phyloP scores from a whole-genome alignment of 345 rosid species.

The Arabis hirsuta region DNA sequence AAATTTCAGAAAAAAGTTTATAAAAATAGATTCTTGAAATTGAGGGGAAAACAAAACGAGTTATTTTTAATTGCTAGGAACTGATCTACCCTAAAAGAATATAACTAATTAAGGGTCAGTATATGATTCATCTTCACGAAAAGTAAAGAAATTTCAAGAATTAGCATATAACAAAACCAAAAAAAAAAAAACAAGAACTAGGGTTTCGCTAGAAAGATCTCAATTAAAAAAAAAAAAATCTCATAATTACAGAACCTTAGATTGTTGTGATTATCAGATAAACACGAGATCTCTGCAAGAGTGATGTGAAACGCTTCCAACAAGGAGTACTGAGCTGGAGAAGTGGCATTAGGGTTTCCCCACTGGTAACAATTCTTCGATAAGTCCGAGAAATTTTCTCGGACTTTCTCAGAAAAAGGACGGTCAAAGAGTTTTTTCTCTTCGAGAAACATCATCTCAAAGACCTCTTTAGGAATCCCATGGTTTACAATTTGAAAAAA shows the following conservation, averaged over 20 bases:
- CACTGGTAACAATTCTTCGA: slow-evolving; percentile 58
- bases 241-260: slow-evolving; percentile 49
- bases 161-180: neutral
- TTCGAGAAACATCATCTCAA: slow-evolving; percentile 51
- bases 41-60: neutral
- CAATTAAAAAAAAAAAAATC: neutral
- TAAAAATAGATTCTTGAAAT: neutral
- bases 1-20: neutral
- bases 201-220: slow-evolving; percentile 31
- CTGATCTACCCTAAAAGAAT: neutral
- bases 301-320: slow-evolving; percentile 77
- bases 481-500: slow-evolving; percentile 78
- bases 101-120: slow-evolving; percentile 11
- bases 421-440: slow-evolving; percentile 53
- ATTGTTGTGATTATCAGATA: slow-evolving; percentile 38
- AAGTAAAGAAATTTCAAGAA: neutral
- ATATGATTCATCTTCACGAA: neutral
- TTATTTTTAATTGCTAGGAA: neutral
- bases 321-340: slow-evolving; percentile 60
- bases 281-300: slow-evolving; percentile 49
- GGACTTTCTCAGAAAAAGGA: slow-evolving; percentile 53
- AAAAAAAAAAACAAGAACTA: neutral
- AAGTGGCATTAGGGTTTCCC: slow-evolving; percentile 77
- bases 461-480: slow-evolving; percentile 53
- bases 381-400: slow-evolving; percentile 43